phyloP scores from a whole-genome alignment of 1,284 basidiomycete species.

The Puccinia horiana region DNA sequence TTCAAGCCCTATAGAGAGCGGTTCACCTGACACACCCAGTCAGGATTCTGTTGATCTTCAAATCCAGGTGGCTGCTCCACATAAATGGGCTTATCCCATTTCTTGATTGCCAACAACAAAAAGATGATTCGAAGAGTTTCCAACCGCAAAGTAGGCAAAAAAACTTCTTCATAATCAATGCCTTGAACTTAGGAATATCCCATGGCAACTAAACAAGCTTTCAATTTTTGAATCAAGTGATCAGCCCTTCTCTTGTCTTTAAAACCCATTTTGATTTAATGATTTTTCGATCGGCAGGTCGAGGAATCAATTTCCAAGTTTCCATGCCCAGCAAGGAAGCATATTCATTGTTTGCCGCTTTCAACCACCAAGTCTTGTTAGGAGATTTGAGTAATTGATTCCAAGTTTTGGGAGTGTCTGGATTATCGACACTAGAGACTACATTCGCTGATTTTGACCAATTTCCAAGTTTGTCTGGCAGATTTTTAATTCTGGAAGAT shows the following conservation, averaged over 20 bases:
- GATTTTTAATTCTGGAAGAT: not conserved
- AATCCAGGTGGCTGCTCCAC: conserved; percentile 18
- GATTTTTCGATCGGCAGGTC: too few relatives aligned
- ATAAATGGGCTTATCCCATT: not conserved
- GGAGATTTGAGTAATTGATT: not conserved
- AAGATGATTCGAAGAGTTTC: conserved; percentile 1
- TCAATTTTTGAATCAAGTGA: conserved; percentile 21
- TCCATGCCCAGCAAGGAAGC: not conserved
- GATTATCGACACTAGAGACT: not conserved
- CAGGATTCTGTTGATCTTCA: not conserved
- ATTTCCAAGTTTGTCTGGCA: not conserved
- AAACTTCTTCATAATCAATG: conserved; percentile 50
- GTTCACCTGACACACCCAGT: not conserved
- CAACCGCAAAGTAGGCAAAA: conserved; percentile 15
- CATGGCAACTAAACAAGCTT: too few relatives aligned
- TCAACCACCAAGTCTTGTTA: not conserved
- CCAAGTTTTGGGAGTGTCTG: not conserved
- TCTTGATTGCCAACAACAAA: not conserved
- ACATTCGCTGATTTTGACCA: not conserved
- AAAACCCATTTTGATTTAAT: too few relatives aligned
- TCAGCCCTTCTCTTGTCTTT: too few relatives aligned
- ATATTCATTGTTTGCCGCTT: not conserved
- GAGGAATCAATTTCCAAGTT: not conserved
- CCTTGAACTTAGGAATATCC: conserved; percentile 43
- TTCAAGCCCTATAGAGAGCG: conserved; percentile 2